Evolutionary conservation across 768 basidiomycete genomes (phyloP).

Genomic region (Boletus edulis): DNA sequence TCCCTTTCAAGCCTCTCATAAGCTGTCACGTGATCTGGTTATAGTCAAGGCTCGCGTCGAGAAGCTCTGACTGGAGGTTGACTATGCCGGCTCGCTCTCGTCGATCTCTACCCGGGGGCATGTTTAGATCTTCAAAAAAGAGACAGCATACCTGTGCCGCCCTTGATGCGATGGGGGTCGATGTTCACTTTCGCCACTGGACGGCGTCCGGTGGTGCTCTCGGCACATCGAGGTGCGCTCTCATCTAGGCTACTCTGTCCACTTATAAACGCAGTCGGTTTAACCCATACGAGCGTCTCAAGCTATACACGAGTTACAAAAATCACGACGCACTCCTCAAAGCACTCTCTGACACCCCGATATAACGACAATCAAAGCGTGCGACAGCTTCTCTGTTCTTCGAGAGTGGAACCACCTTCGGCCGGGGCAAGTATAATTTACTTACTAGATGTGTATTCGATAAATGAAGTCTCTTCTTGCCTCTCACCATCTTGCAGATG

Average conservation of each 20-base stretch:
- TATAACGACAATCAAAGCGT: conserved; percentile 24
- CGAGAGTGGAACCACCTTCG: conserved; percentile 34
- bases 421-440: conserved; percentile 32
- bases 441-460: conserved; percentile 28
- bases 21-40: neutral
- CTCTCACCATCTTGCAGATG: conserved; percentile 27
- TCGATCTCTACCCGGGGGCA: neutral
- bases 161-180: conserved; percentile 9
- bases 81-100: neutral
- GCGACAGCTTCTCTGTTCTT: conserved; percentile 30
- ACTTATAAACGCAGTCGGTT: neutral
- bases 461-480: neutral
- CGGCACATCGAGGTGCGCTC: conserved; percentile 31
- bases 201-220: conserved; percentile 23
- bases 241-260: neutral
- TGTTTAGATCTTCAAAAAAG: conserved; percentile 7
- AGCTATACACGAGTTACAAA: conserved; percentile 38
- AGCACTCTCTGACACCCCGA: conserved; percentile 26
- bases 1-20: too few relatives aligned
- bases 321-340: conserved; percentile 31
- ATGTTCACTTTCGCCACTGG: conserved; percentile 12
- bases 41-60: neutral
- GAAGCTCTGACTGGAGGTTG: neutral
- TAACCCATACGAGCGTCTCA: conserved; percentile 31
- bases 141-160: conserved; percentile 19